Evolutionary conservation across 345 rosid genomes (phyloP).

Genomic region (Turnera subulata): DNA sequence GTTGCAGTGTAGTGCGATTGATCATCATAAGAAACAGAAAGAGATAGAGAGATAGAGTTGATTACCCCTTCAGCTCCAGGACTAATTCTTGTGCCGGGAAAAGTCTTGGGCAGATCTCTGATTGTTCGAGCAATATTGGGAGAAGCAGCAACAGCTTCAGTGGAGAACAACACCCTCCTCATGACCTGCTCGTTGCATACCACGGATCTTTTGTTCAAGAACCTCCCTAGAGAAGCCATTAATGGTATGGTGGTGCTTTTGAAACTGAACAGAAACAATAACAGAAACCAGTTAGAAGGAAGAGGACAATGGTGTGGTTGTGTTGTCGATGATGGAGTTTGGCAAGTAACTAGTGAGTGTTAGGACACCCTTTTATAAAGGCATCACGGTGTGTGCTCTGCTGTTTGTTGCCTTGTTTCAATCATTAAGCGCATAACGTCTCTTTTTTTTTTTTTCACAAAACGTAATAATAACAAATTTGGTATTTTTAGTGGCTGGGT

Average conservation of each 20-base stretch:
- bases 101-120: conserved; percentile 66
- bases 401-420: neutral
- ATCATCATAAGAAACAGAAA: neutral
- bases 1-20: too few relatives aligned
- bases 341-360: neutral
- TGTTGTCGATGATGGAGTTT: neutral
- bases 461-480: too few relatives aligned
- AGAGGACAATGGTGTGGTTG: neutral
- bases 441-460: too few relatives aligned
- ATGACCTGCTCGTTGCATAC: conserved; percentile 14
- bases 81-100: conserved; percentile 62
- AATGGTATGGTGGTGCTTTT: neutral
- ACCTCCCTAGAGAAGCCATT: conserved; percentile 50
- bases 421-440: too few relatives aligned
- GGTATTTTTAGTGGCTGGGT: too few relatives aligned
- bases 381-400: neutral
- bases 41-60: conserved; percentile 2
- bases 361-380: neutral
- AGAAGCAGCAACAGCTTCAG: conserved; percentile 34
- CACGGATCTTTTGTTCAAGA: conserved; percentile 37
- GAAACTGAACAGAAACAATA: neutral
- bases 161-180: conserved; percentile 42
- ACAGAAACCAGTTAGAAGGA: neutral
- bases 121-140: conserved; percentile 58
- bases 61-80: conserved; percentile 56